Evolutionary conservation across 2,329 filamentous ascomycete species (phyloP), one percentile per base, ranked within the genome.

Genomic region (Sphaerostilbella broomeana): DNA sequence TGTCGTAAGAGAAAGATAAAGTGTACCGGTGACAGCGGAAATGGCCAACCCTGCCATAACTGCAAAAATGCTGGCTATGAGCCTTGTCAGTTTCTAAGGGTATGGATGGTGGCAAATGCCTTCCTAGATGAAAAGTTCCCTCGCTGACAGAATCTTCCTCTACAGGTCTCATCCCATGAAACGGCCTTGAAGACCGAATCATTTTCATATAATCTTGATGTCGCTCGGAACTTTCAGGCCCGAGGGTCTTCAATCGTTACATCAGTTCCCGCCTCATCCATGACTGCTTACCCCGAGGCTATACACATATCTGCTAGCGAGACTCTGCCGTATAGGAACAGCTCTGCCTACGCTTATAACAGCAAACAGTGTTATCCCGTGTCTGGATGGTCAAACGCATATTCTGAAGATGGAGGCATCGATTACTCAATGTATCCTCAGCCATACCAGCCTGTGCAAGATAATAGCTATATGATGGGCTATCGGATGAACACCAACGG

Each of bases 1-100:
- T 97, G 90, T 63, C 79, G 90, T 45, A 89, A 90, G 65, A 78
- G 90, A 43, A 97, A 97, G 70, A 97, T 97, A 53, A 83, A 86
- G 51, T 97, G 90, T 66, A 94, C 85, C 54, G 90, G 90, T 29
- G 87, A 95, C 57, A 70, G 74, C 22, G 84, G 84, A 21, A 77
- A 82, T 53, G 84, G 83, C n/a, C 65, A 69, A 26, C 79, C 81
- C n/a, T 97, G 90, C 62, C 69, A 74, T 9, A 94, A 89, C 60
- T 97, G 90, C 68, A 83, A 79, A 53, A 78, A 71, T 45, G 82
- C 89, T 37, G 83, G 84, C 10, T 67, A 74, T 18, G 75, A 81
- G 16, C 67, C 72, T 5, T 95, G 90, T 58, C 76, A 81, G 42
- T 95, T 94, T 55, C 68, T 94, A 47, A 75, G 90, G 62, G 90